Conservation (phyloP, 306 rosid genomes). For the Trichosanthes cucumerina region DNA sequence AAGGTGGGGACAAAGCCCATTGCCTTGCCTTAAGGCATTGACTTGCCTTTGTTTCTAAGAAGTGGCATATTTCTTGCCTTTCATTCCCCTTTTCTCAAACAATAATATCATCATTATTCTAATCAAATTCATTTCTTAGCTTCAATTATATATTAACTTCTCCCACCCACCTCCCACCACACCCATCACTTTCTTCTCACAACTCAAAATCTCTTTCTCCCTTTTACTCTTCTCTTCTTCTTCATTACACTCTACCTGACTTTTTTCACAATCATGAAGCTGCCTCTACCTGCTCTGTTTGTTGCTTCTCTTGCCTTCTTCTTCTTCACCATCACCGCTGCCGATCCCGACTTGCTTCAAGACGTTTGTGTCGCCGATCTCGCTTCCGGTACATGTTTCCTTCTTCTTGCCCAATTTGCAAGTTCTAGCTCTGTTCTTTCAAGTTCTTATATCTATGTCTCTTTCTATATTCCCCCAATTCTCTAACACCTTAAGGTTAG, state of each 20-base stretch:
- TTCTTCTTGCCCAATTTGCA: neutral
- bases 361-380: constrained; percentile 15
- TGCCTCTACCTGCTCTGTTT: neutral
- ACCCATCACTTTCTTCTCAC: neutral
- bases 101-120: neutral
- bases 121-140: neutral
- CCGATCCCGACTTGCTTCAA: constrained; percentile 15
- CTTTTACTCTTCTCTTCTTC: neutral
- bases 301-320: neutral
- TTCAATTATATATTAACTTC: constrained; percentile 7
- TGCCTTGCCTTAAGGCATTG: neutral
- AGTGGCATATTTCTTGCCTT: neutral
- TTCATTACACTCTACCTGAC: neutral
- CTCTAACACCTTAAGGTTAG: neutral
- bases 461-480: neutral
- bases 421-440: neutral
- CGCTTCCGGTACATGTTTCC: neutral
- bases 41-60: neutral
- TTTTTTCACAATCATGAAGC: neutral
- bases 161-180: neutral
- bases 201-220: neutral
- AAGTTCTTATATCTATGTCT: neutral
- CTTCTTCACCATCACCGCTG: neutral
- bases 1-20: neutral
- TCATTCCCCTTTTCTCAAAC: neutral